These are phyloP conservation scores for Piloderma croceum DNA, from an alignment of 768 basidiomycete species.

Conservation along the genomic window DNA sequence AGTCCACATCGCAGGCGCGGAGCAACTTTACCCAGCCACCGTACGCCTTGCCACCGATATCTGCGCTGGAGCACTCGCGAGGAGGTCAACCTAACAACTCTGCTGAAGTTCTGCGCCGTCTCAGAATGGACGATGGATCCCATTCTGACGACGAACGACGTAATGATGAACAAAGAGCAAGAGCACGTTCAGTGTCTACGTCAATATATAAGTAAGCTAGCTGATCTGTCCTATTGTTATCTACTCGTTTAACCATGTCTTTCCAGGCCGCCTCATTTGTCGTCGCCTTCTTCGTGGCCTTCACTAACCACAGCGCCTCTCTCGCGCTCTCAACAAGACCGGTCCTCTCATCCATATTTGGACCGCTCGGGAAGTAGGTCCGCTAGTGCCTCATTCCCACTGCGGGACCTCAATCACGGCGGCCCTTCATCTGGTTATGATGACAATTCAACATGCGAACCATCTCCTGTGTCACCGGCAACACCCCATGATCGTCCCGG, in stretches of 20 bases:
- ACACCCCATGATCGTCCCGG: conserved; percentile 36
- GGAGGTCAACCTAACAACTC: conserved; percentile 50
- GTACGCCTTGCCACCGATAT: conserved; percentile 63
- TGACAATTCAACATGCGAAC: conserved; percentile 42
- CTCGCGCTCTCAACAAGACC: conserved; percentile 7
- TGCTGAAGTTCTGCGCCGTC: conserved; percentile 57
- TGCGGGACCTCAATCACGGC: conserved; percentile 11
- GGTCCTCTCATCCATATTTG: background rate
- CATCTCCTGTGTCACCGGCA: conserved; percentile 50
- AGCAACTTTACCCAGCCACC: conserved; percentile 28
- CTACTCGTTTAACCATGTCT: background rate
- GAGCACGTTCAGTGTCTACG: conserved; percentile 40
- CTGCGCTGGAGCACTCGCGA: conserved; percentile 59
- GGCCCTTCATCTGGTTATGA: background rate
- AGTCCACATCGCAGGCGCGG: conserved; percentile 7
- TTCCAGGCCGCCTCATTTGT: conserved; percentile 11
- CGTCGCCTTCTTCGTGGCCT: conserved; percentile 22
- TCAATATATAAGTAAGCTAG: conserved; percentile 27
- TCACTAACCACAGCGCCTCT: conserved; percentile 7
- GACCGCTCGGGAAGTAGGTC: conserved; percentile 6
- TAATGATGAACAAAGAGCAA: conserved; percentile 23
- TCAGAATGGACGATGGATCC: conserved; percentile 50
- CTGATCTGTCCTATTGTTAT: conserved; percentile 8
- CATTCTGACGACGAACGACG: conserved; percentile 20
- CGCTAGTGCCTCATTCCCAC: conserved; percentile 17